Percentiles rank a stretch among this genome's conserved stretches.
These are phyloP conservation scores for Apiospora saccharicola DNA, from an alignment of 2,329 filamentous ascomycete species.

Conservation along the genomic window DNA sequence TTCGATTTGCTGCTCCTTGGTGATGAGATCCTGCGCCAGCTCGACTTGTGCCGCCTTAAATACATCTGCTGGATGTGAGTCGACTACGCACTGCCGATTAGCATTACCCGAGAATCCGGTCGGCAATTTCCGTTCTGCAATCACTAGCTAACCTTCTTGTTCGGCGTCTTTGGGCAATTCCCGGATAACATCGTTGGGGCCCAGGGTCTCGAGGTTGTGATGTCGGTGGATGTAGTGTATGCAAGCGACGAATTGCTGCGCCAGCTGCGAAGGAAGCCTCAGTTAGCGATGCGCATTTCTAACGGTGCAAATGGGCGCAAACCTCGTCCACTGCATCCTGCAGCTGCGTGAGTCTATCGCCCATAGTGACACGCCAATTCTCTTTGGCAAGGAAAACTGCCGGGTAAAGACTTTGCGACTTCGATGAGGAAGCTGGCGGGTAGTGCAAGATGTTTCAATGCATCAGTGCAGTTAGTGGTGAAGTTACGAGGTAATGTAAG, in stretches of 20 bases:
- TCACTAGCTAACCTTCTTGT: slow-evolving; percentile 57
- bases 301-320: slow-evolving; percentile 32
- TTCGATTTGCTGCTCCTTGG: slow-evolving; percentile 86
- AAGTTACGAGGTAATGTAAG: background rate
- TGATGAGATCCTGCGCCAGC: slow-evolving; percentile 76
- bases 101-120: background rate
- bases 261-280: slow-evolving; percentile 55
- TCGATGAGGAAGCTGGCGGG: background rate
- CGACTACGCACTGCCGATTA: slow-evolving; percentile 52
- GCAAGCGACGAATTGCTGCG: slow-evolving; percentile 72
- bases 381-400: background rate
- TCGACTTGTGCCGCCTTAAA: slow-evolving; percentile 75
- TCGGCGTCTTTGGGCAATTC: slow-evolving; percentile 63
- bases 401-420: background rate
- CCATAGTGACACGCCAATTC: slow-evolving; percentile 56
- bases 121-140: background rate
- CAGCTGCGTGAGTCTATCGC: slow-evolving; percentile 80
- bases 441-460: background rate
- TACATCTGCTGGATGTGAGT: slow-evolving; percentile 67
- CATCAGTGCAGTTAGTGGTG: background rate
- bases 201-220: slow-evolving; percentile 70
- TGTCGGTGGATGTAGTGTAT: slow-evolving; percentile 72
- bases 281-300: background rate
- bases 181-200: slow-evolving; percentile 64
- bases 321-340: slow-evolving; percentile 88